A percentile compares a stretch with the other conserved stretches of the same genome.
These are phyloP conservation scores for Candida ovalis DNA, from an alignment of 805 yeast genomes.

Conservation along the genomic window DNA sequence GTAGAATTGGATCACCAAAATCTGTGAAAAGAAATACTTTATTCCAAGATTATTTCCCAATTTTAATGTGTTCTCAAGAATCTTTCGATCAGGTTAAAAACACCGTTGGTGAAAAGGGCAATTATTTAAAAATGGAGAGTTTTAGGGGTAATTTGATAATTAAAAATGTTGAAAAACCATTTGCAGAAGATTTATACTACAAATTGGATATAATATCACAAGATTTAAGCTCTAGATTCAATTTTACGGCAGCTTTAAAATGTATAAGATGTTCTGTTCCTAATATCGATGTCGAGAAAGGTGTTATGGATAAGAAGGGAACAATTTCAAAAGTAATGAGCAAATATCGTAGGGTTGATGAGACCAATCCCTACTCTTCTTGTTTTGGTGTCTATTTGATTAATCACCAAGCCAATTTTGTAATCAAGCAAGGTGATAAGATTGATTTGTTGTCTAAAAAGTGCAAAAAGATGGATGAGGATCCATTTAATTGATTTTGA, in stretches of 20 bases:
- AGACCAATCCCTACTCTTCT: conserved; percentile 19
- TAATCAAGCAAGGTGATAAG: conserved; percentile 22
- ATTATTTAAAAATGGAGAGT: conserved; percentile 14
- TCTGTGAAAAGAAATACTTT: conserved; percentile 17
- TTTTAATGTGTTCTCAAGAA: conserved; percentile 23
- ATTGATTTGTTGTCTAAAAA: conserved; percentile 20
- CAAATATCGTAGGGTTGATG: conserved; percentile 29
- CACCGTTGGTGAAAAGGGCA: conserved; percentile 11
- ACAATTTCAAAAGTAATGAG: conserved; percentile 23
- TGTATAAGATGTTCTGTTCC: conserved; percentile 30
- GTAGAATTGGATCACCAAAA: conserved; percentile 24
- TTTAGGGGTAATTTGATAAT: conserved; percentile 30
- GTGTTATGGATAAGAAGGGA: conserved; percentile 20
- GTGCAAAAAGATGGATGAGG: conserved; percentile 12
- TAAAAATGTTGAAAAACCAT: conserved; percentile 18
- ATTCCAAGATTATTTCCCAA: conserved; percentile 32
- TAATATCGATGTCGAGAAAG: conserved; percentile 21
- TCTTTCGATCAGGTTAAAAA: conserved; percentile 14
- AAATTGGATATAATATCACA: conserved; percentile 18
- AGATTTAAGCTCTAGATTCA: conserved; percentile 4
- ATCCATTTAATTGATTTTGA: conserved; percentile 13
- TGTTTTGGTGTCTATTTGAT: conserved; percentile 29
- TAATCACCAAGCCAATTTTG: conserved; percentile 20
- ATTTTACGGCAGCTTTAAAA: conserved; percentile 23
- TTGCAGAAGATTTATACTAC: conserved; percentile 27